Evolutionary conservation across 208 protist genomes (phyloP), one percentile per base, ranked within the genome.

Genomic region (Cochliopodium minus): DNA sequence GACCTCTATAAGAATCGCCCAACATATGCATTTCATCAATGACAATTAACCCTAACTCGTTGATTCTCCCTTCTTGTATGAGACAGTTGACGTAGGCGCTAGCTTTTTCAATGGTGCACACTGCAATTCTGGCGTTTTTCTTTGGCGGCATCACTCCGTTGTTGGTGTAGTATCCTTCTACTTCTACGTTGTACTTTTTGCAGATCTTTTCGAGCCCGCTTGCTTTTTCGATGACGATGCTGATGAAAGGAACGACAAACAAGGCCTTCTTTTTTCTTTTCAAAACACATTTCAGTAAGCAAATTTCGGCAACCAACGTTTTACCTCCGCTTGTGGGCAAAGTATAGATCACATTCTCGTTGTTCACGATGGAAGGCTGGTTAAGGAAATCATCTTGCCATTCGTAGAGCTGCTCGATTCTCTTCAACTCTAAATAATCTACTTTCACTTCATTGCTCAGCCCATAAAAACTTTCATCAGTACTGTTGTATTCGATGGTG

Each of bases 21-120:
- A 84, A n/a, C 50, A 76, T 68, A 56, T 84, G 78, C 15, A 83
- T 30, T 58, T 84, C 78, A 63, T 84, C 78, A 22, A 84, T 49
- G 17, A 84, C 59, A 13, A 85, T 57, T 0, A 75, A 28, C 13
- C 54, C 43, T 15, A 84, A 26, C 46, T 82, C 65, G 28, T 60
- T 40, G 11, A 72, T 10, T 26, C 60, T 38, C 4, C 52, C 30
- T n/a, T 62, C 11, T 9, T 50, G 30, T 26, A 79, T 50, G 0
- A 74, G 13, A 0, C 20, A 22, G 32, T 72, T 66, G 13, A 83
- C 15, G 4, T 79, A 63, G 0, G 4, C 3, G 54, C 70, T 62
- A 15, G 59, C 75, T 53, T 70, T 76, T 50, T 84, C 78, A 48
- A 80, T 72, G 0, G 78, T 84, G 50, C 67, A 72, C 4, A 72